Conservation (phyloP, 2,329 filamentous ascomycete species). For the Aulographum hederae region DNA sequence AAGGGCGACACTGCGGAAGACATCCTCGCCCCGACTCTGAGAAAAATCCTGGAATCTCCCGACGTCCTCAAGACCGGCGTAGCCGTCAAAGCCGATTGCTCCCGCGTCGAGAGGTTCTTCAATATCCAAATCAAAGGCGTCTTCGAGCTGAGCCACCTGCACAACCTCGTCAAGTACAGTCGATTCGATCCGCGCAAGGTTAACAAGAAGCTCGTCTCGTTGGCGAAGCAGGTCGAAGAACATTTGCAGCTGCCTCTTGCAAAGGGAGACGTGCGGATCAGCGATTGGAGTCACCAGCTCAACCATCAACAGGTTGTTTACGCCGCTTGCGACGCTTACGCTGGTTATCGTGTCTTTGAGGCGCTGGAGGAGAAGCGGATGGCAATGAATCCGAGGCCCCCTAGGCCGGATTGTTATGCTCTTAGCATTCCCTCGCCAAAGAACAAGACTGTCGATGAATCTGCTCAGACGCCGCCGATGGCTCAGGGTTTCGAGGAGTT, state of each 20-base stretch:
- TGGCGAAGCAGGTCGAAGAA: constrained; percentile 53
- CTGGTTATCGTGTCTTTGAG: constrained; percentile 54
- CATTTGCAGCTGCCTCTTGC: constrained; percentile 55
- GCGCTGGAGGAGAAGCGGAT: constrained; percentile 50
- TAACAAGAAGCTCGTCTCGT: constrained; percentile 45
- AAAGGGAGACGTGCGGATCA: constrained; percentile 56
- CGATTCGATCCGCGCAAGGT: constrained; percentile 34
- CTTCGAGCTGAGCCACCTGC: constrained; percentile 69
- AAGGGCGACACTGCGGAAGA: constrained; percentile 24
- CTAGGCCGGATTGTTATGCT: constrained; percentile 51
- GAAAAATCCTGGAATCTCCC: constrained; percentile 51
- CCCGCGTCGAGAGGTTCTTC: constrained; percentile 48
- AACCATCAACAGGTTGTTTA: constrained; percentile 33
- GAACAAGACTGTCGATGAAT: neutral
- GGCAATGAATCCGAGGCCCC: constrained; percentile 49
- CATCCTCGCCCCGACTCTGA: constrained; percentile 53
- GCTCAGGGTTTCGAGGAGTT: too few species aligned
- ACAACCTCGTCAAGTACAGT: constrained; percentile 56
- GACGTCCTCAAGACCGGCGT: constrained; percentile 61
- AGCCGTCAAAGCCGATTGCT: constrained; percentile 46
- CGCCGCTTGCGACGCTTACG: constrained; percentile 68
- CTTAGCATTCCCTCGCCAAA: constrained; percentile 38
- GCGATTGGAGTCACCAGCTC: constrained; percentile 55
- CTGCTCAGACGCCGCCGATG: too few species aligned
- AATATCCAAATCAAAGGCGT: constrained; percentile 45